These are phyloP conservation scores for Oryza longistaminata DNA, from an alignment of 176 grass and related monocot species.

Conservation along the genomic window DNA sequence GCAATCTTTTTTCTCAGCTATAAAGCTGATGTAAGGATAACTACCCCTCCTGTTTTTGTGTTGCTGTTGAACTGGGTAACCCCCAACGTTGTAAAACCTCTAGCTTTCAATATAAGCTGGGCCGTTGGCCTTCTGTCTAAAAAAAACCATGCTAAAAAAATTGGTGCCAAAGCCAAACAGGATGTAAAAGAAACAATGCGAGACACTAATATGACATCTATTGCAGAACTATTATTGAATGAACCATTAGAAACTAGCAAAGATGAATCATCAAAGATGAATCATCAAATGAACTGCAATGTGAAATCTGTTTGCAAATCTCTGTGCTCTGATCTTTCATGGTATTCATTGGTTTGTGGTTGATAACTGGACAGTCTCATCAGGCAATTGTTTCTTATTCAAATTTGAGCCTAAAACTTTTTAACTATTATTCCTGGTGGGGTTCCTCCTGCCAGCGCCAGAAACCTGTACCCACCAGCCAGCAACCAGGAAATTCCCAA, in stretches of 20 bases:
- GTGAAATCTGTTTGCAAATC: constrained; percentile 15
- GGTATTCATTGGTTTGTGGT: constrained; percentile 6
- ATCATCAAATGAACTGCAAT: not conserved
- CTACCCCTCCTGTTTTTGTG: no score
- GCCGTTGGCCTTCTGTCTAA: no score
- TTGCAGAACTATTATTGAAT: not conserved
- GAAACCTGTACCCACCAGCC: not conserved
- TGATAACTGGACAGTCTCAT: constrained; percentile 14
- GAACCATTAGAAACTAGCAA: not conserved
- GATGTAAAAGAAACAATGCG: not conserved
- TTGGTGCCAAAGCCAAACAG: not conserved
- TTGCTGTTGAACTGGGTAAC: no score
- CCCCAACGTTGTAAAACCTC: no score
- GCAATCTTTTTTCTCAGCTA: no score
- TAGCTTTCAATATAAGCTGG: no score
- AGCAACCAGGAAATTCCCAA: not conserved
- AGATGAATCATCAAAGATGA: not conserved
- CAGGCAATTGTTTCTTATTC: not conserved
- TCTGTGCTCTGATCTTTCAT: constrained; percentile 3
- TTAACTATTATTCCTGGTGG: not conserved
- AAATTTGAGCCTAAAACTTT: not conserved
- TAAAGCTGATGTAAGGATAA: no score
- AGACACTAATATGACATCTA: not conserved
- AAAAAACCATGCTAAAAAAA: not conserved
- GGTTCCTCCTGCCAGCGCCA: not conserved